Percentiles rank a stretch among this genome's conserved stretches.
phyloP scores from a whole-genome alignment of 2,329 filamentous ascomycete genomes.

The Ophiocordyceps unilateralis region DNA sequence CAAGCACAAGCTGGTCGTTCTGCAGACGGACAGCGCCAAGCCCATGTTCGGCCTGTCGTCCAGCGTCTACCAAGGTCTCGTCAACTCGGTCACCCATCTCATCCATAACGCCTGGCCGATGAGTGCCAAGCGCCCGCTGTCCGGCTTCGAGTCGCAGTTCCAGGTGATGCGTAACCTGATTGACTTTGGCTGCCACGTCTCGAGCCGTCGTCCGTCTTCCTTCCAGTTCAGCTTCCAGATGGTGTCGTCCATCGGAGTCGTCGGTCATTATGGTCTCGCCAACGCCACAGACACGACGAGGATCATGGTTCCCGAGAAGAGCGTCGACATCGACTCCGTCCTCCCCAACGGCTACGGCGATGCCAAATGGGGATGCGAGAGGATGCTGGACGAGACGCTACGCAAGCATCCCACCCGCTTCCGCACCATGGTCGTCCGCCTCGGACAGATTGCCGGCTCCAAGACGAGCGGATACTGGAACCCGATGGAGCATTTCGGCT shows the following conservation, averaged over 20 bases:
- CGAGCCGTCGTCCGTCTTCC: conserved; percentile 2
- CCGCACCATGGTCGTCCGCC: conserved; percentile 24
- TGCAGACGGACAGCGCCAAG: conserved; percentile 8
- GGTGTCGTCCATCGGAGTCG: conserved; percentile 22
- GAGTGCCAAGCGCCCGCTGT: conserved; percentile 13
- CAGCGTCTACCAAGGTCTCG: conserved; percentile 19
- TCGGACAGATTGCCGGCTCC: conserved; percentile 36
- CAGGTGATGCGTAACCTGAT: conserved; percentile 27
- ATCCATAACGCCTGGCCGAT: conserved; percentile 35
- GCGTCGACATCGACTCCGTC: conserved; percentile 18
- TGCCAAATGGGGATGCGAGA: conserved; percentile 32
- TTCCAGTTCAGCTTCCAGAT: conserved; percentile 17
- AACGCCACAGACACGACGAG: conserved; percentile 4
- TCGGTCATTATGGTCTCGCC: conserved; percentile 12
- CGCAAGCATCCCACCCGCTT: conserved; percentile 23
- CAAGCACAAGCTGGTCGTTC: conserved; percentile 1
- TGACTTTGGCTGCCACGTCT: conserved; percentile 20
- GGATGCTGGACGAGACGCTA: conserved; percentile 30
- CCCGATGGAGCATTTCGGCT: conserved; percentile 28
- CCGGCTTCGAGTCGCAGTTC: conserved; percentile 26
- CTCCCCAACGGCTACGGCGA: conserved; percentile 32
- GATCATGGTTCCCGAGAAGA: conserved; percentile 23
- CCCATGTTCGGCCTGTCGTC: conserved; percentile 22
- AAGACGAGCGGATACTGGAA: conserved; percentile 36
- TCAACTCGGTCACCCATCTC: conserved; percentile 25